Evolutionary conservation across 352 stramenopile species (phyloP).

Genomic region (Nothophytophthora sp.): DNA sequence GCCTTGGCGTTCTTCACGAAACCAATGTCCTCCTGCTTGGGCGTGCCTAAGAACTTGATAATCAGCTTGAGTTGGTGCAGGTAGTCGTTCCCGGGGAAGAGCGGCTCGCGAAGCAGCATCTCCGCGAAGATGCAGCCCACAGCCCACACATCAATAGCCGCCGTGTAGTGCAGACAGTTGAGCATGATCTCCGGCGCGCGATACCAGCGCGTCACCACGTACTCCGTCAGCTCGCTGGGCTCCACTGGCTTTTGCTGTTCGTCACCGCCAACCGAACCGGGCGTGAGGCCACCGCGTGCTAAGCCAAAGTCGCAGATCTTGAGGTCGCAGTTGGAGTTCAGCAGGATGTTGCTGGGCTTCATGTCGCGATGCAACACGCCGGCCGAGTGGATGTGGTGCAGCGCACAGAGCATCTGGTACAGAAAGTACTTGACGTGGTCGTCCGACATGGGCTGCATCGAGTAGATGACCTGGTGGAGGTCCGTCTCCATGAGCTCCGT

Average conservation of each 20-base stretch:
- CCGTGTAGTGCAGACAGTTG: constrained; percentile 94
- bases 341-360: constrained; percentile 81
- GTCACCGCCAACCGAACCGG: neutral
- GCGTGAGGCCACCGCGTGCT: constrained; percentile 55
- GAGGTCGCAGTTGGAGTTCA: constrained; percentile 83
- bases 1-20: constrained; percentile 93
- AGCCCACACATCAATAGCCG: constrained; percentile 93
- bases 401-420: constrained; percentile 80
- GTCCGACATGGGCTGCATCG: constrained; percentile 88
- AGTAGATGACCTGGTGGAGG: constrained; percentile 97
- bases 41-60: constrained; percentile 66
- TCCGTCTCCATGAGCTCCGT: constrained; percentile 97
- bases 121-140: constrained; percentile 99
- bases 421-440: constrained; percentile 87
- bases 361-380: constrained; percentile 85
- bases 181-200: constrained; percentile 94
- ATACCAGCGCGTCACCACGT: constrained; percentile 85
- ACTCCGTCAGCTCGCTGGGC: constrained; percentile 54
- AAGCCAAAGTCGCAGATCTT: constrained; percentile 84
- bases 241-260: neutral
- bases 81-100: constrained; percentile 93
- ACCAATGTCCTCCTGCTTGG: constrained; percentile 72
- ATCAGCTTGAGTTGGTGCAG: constrained; percentile 86
- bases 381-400: constrained; percentile 95
- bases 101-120: constrained; percentile 95